Conservation (phyloP, 768 basidiomycete genomes). For the Naganishia vishniacii region DNA sequence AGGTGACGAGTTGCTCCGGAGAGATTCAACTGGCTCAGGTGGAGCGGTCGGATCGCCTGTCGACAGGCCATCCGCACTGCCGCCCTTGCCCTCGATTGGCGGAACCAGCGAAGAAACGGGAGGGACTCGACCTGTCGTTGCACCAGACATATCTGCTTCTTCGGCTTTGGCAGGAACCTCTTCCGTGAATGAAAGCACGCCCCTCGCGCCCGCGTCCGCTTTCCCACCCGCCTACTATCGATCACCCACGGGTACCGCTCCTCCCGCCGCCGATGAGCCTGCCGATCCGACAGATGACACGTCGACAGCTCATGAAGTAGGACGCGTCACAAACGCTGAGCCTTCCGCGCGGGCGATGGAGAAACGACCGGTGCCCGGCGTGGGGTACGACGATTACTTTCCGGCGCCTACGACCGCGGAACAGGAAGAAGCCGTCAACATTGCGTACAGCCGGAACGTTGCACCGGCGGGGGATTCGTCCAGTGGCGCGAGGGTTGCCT, state of each 20-base stretch:
- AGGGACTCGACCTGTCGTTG: too few species aligned
- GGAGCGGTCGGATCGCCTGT: background rate
- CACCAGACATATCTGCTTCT: too few species aligned
- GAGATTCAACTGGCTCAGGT: too few species aligned
- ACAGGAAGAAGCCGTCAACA: constrained; percentile 40
- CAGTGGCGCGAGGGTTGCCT: background rate
- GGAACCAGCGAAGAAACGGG: too few species aligned
- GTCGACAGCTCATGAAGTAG: background rate
- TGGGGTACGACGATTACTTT: constrained; percentile 34
- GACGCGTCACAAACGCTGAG: background rate
- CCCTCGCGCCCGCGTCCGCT: background rate
- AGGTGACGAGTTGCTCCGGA: too few species aligned
- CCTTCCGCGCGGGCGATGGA: constrained; percentile 21
- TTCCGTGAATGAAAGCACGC: too few species aligned
- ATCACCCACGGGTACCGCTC: background rate
- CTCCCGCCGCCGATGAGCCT: background rate
- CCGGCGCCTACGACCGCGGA: constrained; percentile 46
- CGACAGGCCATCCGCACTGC: background rate
- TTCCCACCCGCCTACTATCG: constrained; percentile 26
- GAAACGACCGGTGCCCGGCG: constrained; percentile 19
- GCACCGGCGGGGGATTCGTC: constrained; percentile 29
- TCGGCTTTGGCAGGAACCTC: too few species aligned
- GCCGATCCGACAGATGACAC: background rate
- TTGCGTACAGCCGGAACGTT: constrained; percentile 32
- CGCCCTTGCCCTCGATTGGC: too few species aligned